These are phyloP conservation scores for Aspergillus biplanus DNA, from an alignment of 495 filamentous ascomycete genomes.

Conservation along the genomic window DNA sequence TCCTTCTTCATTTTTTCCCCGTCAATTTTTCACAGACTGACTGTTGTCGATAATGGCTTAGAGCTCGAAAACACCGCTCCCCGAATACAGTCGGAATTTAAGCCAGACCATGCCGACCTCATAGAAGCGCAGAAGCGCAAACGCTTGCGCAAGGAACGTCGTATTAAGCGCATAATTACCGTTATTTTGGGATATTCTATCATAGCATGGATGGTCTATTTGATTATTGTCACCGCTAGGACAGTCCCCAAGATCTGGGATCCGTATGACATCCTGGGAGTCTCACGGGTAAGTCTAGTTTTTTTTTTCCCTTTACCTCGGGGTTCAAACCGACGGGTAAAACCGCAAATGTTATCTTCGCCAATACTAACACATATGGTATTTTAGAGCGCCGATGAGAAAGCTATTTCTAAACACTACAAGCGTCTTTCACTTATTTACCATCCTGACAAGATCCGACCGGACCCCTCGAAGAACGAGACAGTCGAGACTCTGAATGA, in stretches of 20 bases:
- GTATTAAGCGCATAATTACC: constrained; percentile 81
- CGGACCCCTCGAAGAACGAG: constrained; percentile 83
- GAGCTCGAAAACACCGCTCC: constrained; percentile 69
- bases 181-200: constrained; percentile 76
- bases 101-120: constrained; percentile 78
- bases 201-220: constrained; percentile 91
- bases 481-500: constrained; percentile 84
- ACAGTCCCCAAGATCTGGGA: constrained; percentile 84
- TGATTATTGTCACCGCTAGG: constrained; percentile 79
- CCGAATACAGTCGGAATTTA: constrained; percentile 74
- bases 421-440: constrained; percentile 80
- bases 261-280: constrained; percentile 89
- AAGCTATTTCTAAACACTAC: constrained; percentile 87
- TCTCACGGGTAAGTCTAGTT: constrained; percentile 67
- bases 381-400: constrained; percentile 75
- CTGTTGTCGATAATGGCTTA: constrained; percentile 24
- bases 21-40: neutral
- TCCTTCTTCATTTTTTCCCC: neutral
- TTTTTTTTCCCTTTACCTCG: neutral
- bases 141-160: constrained; percentile 87
- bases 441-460: constrained; percentile 90
- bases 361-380: constrained; percentile 11
- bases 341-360: neutral
- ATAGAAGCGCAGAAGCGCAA: constrained; percentile 84
- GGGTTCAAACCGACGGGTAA: neutral